A percentile compares a stretch with the other conserved stretches of the same genome.
Evolutionary conservation across 257 asterid species (phyloP).

Genomic region (Oldenlandia corymbosa): DNA sequence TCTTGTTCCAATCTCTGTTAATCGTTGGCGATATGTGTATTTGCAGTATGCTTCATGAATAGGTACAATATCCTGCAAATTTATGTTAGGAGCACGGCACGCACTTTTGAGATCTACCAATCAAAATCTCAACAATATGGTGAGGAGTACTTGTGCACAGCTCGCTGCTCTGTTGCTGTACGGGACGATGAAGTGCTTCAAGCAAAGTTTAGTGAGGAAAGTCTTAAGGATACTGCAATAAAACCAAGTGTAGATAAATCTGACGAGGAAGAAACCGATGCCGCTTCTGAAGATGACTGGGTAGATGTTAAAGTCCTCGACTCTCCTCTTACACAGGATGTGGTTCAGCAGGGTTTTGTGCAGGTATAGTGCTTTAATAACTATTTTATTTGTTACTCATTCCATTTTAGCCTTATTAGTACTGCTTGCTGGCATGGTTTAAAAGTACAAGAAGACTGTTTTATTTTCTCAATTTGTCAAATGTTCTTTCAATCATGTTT

Average conservation of each 20-base stretch:
- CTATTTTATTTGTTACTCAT: background rate
- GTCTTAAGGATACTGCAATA: slow-evolving; percentile 22
- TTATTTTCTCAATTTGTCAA: background rate
- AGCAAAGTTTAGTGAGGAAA: slow-evolving; percentile 33
- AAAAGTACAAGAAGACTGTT: background rate
- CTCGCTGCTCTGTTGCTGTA: slow-evolving; percentile 72
- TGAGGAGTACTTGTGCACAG: slow-evolving; percentile 76
- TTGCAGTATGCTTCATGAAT: slow-evolving; percentile 59
- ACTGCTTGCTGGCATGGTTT: background rate
- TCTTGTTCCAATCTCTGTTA: slow-evolving; percentile 3
- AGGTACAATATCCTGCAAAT: slow-evolving; percentile 60
- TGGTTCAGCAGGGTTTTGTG: slow-evolving; percentile 14
- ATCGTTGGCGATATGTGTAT: slow-evolving; percentile 15
- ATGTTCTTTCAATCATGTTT: background rate
- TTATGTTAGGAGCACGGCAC: slow-evolving; percentile 91
- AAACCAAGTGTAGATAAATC: slow-evolving; percentile 32
- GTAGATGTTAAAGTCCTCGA: slow-evolving; percentile 55
- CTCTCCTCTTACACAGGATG: slow-evolving; percentile 15
- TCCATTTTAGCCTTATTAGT: background rate
- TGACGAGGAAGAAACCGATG: slow-evolving; percentile 35
- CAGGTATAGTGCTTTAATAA: slow-evolving; percentile 27
- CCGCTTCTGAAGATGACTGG: slow-evolving; percentile 78
- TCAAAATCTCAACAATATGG: slow-evolving; percentile 36
- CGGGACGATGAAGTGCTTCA: slow-evolving; percentile 57
- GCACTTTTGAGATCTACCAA: slow-evolving; percentile 74